Evolutionary conservation across 805 yeast species (phyloP).

Genomic region (Kurtzmaniella fragi): DNA sequence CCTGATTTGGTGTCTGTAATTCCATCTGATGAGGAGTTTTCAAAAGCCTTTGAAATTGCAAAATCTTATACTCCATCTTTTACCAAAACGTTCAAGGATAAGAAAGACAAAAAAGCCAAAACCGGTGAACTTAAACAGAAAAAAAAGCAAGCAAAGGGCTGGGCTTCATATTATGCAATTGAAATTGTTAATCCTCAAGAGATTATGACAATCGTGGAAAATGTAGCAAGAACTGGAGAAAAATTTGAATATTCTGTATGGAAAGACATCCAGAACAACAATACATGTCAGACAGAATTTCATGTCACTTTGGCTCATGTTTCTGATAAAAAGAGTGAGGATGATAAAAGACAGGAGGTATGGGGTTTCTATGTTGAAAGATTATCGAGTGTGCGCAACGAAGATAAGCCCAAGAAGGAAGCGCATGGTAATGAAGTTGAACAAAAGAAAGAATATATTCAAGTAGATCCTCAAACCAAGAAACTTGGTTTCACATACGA

Average conservation of each 20-base stretch:
- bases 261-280: slow-evolving; percentile 17
- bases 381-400: slow-evolving; percentile 8
- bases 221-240: neutral
- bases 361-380: slow-evolving; percentile 13
- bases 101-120: slow-evolving; percentile 7
- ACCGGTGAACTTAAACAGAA: slow-evolving; percentile 3
- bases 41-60: slow-evolving; percentile 49
- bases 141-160: slow-evolving; percentile 3
- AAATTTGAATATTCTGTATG: slow-evolving; percentile 9
- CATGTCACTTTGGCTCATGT: slow-evolving; percentile 67
- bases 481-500: slow-evolving; percentile 22
- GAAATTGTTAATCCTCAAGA: neutral
- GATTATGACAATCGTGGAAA: neutral
- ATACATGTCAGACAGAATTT: slow-evolving; percentile 47
- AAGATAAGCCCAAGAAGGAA: neutral
- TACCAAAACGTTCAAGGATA: slow-evolving; percentile 28
- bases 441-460: slow-evolving; percentile 20
- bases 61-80: slow-evolving; percentile 48
- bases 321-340: slow-evolving; percentile 6
- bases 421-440: slow-evolving; percentile 8
- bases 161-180: neutral
- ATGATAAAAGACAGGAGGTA: slow-evolving; percentile 11
- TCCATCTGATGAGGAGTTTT: slow-evolving; percentile 40
- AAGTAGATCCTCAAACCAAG: slow-evolving; percentile 14
- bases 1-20: slow-evolving; percentile 35